These are phyloP conservation scores for Pseudocercospora crystallina DNA, from an alignment of 2,329 filamentous ascomycete genomes.

Conservation along the genomic window DNA sequence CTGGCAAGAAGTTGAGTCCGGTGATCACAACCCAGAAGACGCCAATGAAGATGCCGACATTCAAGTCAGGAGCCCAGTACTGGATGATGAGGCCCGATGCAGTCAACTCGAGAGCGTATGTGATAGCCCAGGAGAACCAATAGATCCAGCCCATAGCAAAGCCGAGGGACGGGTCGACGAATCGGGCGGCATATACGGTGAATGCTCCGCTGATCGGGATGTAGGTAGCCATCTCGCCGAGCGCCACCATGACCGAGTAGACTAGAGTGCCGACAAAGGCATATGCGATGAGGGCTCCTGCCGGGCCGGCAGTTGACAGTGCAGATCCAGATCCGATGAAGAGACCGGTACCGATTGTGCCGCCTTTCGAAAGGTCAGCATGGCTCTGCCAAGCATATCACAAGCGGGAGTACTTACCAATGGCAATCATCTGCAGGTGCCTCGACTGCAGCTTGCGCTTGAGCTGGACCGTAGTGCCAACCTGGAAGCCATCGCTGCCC, in stretches of 20 bases:
- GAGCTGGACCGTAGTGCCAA: conserved; percentile 34
- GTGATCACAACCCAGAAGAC: conserved; percentile 40
- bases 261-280: conserved; percentile 48
- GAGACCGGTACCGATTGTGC: conserved; percentile 37
- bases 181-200: conserved; percentile 50
- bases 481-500: conserved; percentile 20
- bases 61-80: conserved; percentile 42
- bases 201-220: conserved; percentile 58
- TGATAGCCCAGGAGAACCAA: conserved; percentile 45
- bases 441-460: conserved; percentile 36
- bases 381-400: not conserved
- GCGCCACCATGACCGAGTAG: conserved; percentile 48
- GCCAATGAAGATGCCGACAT: conserved; percentile 41
- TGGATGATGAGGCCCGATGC: conserved; percentile 41
- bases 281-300: conserved; percentile 47
- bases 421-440: conserved; percentile 42
- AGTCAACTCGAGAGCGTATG: conserved; percentile 41
- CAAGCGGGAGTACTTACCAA: conserved; percentile 20
- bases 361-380: conserved; percentile 11
- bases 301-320: conserved; percentile 41
- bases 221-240: conserved; percentile 61
- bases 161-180: conserved; percentile 47
- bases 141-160: conserved; percentile 52
- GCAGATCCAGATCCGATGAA: conserved; percentile 44
- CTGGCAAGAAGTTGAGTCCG: conserved; percentile 51